phyloP scores from a whole-genome alignment of 805 yeast species.

The Teunomyces atbi region DNA sequence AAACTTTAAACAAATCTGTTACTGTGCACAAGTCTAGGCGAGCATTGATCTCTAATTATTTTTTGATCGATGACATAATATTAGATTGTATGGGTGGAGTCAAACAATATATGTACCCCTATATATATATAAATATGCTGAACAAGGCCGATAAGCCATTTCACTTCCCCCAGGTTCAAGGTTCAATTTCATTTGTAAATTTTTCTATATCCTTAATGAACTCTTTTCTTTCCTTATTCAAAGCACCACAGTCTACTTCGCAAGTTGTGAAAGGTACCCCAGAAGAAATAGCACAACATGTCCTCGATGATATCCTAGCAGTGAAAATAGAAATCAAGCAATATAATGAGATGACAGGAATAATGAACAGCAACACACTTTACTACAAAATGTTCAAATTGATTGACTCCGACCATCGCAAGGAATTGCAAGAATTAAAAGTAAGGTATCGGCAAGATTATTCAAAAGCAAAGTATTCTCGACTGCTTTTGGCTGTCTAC shows the following conservation, averaged over 20 bases:
- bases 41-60: neutral
- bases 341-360: slow-evolving; percentile 21
- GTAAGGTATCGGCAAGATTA: slow-evolving; percentile 11
- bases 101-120: neutral
- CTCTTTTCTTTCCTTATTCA: neutral
- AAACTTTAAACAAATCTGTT: neutral
- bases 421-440: slow-evolving; percentile 14
- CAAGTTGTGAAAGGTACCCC: slow-evolving; percentile 15
- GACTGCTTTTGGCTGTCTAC: slow-evolving; percentile 17
- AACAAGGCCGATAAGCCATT: neutral
- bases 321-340: slow-evolving; percentile 21
- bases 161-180: neutral
- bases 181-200: neutral
- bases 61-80: neutral
- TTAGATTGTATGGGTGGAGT: neutral
- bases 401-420: slow-evolving; percentile 19
- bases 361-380: slow-evolving; percentile 16
- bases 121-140: neutral
- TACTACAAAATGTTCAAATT: slow-evolving; percentile 22
- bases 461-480: slow-evolving; percentile 12
- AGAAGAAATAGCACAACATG: slow-evolving; percentile 17
- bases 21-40: neutral
- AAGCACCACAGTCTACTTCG: neutral
- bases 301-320: slow-evolving; percentile 20
- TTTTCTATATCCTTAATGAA: neutral